Percentiles rank a stretch among this genome's conserved stretches.
These are phyloP conservation scores for Biscogniauxia marginata DNA, from an alignment of 2,329 filamentous ascomycete species.

Conservation along the genomic window DNA sequence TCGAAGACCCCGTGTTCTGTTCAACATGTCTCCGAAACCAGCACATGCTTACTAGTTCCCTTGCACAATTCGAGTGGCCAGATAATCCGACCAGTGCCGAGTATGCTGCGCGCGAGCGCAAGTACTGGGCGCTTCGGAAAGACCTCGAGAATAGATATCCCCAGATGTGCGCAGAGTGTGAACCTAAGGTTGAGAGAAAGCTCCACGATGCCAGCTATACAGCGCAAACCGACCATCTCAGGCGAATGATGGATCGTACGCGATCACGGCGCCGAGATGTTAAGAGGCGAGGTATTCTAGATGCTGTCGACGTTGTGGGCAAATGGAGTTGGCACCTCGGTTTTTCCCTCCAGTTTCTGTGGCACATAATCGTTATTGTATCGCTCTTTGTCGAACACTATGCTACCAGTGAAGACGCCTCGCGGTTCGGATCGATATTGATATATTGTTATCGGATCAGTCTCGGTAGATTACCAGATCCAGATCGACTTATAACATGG, in stretches of 20 bases:
- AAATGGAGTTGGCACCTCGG: constrained; percentile 49
- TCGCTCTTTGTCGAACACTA: constrained; percentile 22
- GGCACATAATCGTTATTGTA: constrained; percentile 45
- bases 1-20: constrained; percentile 58
- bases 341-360: constrained; percentile 36
- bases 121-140: constrained; percentile 67
- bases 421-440: constrained; percentile 16
- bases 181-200: constrained; percentile 67
- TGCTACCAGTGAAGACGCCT: constrained; percentile 9
- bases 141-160: constrained; percentile 82
- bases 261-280: constrained; percentile 43
- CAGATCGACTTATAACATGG: constrained; percentile 43
- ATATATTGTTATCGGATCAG: constrained; percentile 15
- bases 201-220: constrained; percentile 74
- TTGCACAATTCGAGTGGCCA: constrained; percentile 78
- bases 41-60: constrained; percentile 69
- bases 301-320: constrained; percentile 43
- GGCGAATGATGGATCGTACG: constrained; percentile 70
- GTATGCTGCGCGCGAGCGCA: constrained; percentile 65
- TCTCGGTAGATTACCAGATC: constrained; percentile 38
- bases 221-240: constrained; percentile 78
- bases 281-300: constrained; percentile 41
- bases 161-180: constrained; percentile 80
- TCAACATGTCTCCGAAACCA: constrained; percentile 85
- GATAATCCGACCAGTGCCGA: constrained; percentile 63